These are phyloP conservation scores for Fragaria iinumae DNA, from an alignment of 306 rosid species.

Conservation along the genomic window DNA sequence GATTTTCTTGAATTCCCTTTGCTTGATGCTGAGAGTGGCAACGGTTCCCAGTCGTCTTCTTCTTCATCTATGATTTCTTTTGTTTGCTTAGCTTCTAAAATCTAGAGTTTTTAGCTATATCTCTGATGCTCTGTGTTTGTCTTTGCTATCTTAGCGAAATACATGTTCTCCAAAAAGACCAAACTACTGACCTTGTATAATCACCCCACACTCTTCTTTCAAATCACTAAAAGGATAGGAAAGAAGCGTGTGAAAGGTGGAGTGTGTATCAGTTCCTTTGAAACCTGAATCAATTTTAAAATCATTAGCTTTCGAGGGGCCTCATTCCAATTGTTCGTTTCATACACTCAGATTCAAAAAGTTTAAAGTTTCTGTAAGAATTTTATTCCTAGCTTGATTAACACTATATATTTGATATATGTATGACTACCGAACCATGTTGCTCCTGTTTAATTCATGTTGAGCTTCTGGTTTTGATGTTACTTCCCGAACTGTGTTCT, in stretches of 20 bases:
- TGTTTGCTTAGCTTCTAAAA: neutral
- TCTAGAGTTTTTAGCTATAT: no score
- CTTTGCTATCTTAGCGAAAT: neutral
- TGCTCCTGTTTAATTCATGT: neutral
- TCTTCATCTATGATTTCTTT: neutral
- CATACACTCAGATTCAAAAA: neutral
- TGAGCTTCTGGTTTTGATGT: neutral
- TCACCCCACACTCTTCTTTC: neutral
- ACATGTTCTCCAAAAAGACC: neutral
- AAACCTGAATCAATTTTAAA: no score
- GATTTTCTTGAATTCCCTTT: neutral
- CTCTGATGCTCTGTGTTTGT: neutral
- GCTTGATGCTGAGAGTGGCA: neutral
- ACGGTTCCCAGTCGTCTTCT: neutral
- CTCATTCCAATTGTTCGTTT: neutral
- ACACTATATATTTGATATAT: neutral
- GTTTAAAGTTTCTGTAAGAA: neutral
- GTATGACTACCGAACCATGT: neutral
- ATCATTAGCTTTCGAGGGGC: neutral
- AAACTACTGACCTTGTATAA: neutral
- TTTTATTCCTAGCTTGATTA: neutral
- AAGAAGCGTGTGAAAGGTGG: neutral
- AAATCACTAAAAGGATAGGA: neutral
- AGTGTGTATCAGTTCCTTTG: neutral
- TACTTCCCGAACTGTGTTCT: neutral